These are phyloP conservation scores for Fusarium mexicanum DNA, from an alignment of 2,329 filamentous ascomycete species.

Conservation along the genomic window DNA sequence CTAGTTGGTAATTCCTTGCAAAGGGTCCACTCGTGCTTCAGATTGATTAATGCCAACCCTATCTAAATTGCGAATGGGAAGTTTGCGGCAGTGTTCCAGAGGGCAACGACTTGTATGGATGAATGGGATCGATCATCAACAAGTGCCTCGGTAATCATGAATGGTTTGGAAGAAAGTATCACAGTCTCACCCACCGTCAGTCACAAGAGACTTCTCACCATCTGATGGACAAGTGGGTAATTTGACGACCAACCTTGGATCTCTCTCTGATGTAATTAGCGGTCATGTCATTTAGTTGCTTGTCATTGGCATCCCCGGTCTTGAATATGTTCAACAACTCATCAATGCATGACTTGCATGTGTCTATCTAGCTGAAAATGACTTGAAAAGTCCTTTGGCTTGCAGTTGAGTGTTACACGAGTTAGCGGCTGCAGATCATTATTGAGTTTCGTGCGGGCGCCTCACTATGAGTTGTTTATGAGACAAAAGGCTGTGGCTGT, in stretches of 20 bases:
- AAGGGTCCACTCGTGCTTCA: conserved; percentile 3
- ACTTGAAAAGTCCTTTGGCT: conserved; percentile 2
- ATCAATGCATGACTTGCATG: conserved; percentile 10
- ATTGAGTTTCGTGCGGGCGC: background rate
- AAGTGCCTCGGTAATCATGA: background rate
- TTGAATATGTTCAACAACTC: background rate
- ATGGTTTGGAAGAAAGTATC: background rate
- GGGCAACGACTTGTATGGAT: background rate
- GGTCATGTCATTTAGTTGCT: background rate
- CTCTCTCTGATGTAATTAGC: background rate
- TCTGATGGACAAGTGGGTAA: background rate
- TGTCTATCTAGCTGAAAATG: background rate
- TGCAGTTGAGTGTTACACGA: conserved; percentile 8
- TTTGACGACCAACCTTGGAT: background rate
- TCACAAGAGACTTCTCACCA: background rate
- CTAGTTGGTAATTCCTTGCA: conserved; percentile 5
- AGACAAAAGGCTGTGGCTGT: background rate
- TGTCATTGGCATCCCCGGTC: background rate
- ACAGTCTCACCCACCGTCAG: background rate
- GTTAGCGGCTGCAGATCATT: conserved; percentile 7
- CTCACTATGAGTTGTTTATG: background rate
- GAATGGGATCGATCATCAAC: background rate
- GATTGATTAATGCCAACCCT: conserved; percentile 5
- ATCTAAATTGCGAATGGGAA: background rate
- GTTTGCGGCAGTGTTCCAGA: background rate